Evolutionary conservation across 1,284 basidiomycete genomes (phyloP).

Genomic region (Xanthoconium separans): DNA sequence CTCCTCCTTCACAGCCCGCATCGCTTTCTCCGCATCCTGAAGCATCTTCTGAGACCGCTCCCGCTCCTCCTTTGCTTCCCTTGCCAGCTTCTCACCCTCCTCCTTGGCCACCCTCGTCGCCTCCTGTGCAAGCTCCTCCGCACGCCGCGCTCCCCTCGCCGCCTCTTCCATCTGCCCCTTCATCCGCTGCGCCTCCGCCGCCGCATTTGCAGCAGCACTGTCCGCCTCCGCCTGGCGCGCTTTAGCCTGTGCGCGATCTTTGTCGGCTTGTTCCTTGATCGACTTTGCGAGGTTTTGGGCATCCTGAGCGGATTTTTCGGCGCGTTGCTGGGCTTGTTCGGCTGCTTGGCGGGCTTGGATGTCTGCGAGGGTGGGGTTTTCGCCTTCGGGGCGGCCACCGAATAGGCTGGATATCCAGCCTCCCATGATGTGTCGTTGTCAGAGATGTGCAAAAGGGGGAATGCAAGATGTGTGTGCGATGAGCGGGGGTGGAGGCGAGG

Average conservation of each 20-base stretch:
- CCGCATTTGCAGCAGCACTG: neutral
- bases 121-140: neutral
- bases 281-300: neutral
- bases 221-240: neutral
- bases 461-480: neutral
- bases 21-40: slow-evolving; percentile 12
- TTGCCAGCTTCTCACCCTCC: slow-evolving; percentile 1
- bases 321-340: slow-evolving; percentile 3
- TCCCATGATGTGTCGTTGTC: slow-evolving; percentile 6
- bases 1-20: slow-evolving; percentile 5
- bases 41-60: slow-evolving; percentile 4
- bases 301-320: neutral
- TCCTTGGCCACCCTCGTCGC: neutral
- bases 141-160: neutral
- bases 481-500: neutral
- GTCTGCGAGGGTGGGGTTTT: slow-evolving; percentile 17
- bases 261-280: neutral
- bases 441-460: neutral
- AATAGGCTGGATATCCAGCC: slow-evolving; percentile 4
- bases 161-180: neutral
- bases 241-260: neutral
- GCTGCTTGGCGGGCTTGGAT: slow-evolving; percentile 19
- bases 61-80: slow-evolving; percentile 8
- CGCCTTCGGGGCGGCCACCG: slow-evolving; percentile 4
- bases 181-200: neutral